A percentile compares a stretch with the other conserved stretches of the same genome.
Evolutionary conservation across 495 filamentous ascomycete species (phyloP).

Genomic region (Saxispiralis lemnorum): DNA sequence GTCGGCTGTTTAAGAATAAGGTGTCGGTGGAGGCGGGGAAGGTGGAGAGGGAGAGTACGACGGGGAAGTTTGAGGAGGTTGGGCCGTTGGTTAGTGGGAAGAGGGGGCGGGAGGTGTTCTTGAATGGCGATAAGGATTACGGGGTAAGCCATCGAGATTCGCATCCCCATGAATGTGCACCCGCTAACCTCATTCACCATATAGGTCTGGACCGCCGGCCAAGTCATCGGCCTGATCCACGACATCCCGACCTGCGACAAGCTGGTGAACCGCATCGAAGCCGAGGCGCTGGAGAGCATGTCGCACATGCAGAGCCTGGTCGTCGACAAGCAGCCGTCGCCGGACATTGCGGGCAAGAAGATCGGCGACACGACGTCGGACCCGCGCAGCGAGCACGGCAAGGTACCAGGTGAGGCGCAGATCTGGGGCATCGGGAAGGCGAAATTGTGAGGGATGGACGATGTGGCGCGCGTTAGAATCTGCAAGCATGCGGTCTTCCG

Average conservation of each 20-base stretch:
- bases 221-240: slow-evolving; percentile 53
- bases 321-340: slow-evolving; percentile 17
- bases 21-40: slow-evolving; percentile 61
- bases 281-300: slow-evolving; percentile 39
- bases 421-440: slow-evolving; percentile 28
- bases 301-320: slow-evolving; percentile 16
- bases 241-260: slow-evolving; percentile 48
- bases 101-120: slow-evolving; percentile 76
- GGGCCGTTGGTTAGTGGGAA: slow-evolving; percentile 82
- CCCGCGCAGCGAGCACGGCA: slow-evolving; percentile 1
- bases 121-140: slow-evolving; percentile 78
- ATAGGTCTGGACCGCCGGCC: slow-evolving; percentile 53
- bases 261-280: slow-evolving; percentile 42
- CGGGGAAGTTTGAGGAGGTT: slow-evolving; percentile 81
- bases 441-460: slow-evolving; percentile 16
- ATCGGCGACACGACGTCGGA: slow-evolving; percentile 10
- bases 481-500: no score
- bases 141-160: slow-evolving; percentile 51
- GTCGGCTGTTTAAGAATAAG: slow-evolving; percentile 75
- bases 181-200: not conserved
- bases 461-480: no score
- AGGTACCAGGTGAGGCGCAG: slow-evolving; percentile 18
- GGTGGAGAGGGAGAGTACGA: slow-evolving; percentile 68
- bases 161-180: not conserved
- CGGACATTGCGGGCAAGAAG: slow-evolving; percentile 14